These are phyloP conservation scores for Candida sanyaensis DNA, from an alignment of 1,139 yeast species.

Conservation along the genomic window DNA sequence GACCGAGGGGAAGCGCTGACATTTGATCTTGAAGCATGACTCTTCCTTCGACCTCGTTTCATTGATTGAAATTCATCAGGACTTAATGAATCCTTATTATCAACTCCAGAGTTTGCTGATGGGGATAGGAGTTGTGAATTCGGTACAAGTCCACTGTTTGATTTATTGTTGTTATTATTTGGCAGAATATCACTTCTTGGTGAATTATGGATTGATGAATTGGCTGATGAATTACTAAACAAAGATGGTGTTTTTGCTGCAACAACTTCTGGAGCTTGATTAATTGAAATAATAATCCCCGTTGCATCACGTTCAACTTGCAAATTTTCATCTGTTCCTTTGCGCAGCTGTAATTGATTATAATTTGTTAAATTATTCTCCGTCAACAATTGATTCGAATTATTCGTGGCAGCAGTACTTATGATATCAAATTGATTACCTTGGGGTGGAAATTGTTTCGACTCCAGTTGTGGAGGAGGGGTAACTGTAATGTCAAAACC, in stretches of 20 bases:
- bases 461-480: slow-evolving; percentile 13
- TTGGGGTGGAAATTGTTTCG: slow-evolving; percentile 9
- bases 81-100: slow-evolving; percentile 23
- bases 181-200: slow-evolving; percentile 13
- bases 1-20: slow-evolving; percentile 18
- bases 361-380: slow-evolving; percentile 27
- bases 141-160: slow-evolving; percentile 18
- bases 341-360: slow-evolving; percentile 12
- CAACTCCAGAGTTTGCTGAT: slow-evolving; percentile 10
- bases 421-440: slow-evolving; percentile 11
- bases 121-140: slow-evolving; percentile 20
- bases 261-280: slow-evolving; percentile 33
- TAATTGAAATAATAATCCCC: slow-evolving; percentile 30
- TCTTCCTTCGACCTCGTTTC: slow-evolving; percentile 34
- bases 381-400: slow-evolving; percentile 22
- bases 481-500: slow-evolving; percentile 16
- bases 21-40: slow-evolving; percentile 26
- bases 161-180: slow-evolving; percentile 2
- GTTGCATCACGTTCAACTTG: slow-evolving; percentile 17
- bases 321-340: background rate
- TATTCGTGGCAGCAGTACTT: slow-evolving; percentile 11
- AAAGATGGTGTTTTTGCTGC: slow-evolving; percentile 46
- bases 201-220: slow-evolving; percentile 29
- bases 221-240: slow-evolving; percentile 43
- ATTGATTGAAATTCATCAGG: slow-evolving; percentile 38